Evolutionary conservation across 176 grass and related monocot genomes (phyloP).

Genomic region (Avena eriantha): DNA sequence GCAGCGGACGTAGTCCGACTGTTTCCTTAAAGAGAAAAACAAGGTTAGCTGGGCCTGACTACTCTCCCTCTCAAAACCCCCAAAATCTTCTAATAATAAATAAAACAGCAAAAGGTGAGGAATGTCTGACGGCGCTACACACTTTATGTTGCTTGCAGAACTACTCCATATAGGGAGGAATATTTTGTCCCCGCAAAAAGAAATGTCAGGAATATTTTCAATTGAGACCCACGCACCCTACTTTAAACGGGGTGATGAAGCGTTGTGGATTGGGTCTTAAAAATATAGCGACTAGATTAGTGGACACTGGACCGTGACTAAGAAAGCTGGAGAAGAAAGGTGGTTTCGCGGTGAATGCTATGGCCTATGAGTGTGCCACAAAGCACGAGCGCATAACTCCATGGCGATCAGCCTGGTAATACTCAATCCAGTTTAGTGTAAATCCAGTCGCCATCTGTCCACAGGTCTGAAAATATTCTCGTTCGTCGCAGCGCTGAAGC

Average conservation of each 20-base stretch:
- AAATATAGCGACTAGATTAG: not conserved
- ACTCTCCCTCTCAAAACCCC: too few species aligned
- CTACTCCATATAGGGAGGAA: too few species aligned
- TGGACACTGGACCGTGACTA: constrained; percentile 24
- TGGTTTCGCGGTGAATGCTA: not conserved
- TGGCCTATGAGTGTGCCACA: not conserved
- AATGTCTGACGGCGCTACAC: too few species aligned
- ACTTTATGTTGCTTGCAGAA: too few species aligned
- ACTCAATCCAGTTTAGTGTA: not conserved
- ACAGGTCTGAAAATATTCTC: not conserved
- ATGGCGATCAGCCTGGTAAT: not conserved
- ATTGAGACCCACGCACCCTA: too few species aligned
- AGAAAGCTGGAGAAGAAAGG: constrained; percentile 4
- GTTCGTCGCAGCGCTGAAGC: constrained; percentile 18
- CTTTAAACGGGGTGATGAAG: not conserved
- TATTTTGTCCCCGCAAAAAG: too few species aligned
- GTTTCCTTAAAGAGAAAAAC: too few species aligned
- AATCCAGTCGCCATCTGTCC: constrained; percentile 20
- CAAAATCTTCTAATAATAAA: too few species aligned
- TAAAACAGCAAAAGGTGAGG: too few species aligned
- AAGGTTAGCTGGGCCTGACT: too few species aligned
- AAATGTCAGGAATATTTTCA: not conserved
- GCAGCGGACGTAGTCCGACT: too few species aligned
- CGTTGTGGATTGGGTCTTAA: not conserved
- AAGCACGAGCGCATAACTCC: not conserved